phyloP scores from a whole-genome alignment of 2,329 filamentous ascomycete genomes.

The Microdochium nivale region DNA sequence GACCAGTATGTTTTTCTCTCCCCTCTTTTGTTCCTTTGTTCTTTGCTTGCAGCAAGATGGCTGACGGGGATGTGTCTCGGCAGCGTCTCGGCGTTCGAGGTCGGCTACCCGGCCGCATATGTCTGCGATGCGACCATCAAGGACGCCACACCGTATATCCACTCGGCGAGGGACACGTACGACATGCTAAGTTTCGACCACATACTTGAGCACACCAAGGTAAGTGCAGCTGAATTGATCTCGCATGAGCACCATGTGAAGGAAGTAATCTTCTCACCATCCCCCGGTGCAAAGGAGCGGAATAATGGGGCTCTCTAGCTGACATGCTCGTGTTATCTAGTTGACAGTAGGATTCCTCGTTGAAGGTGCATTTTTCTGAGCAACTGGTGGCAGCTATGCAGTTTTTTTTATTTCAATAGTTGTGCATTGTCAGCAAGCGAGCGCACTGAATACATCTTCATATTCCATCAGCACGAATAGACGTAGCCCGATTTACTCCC shows the following conservation, averaged over 20 bases:
- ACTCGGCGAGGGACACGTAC: slow-evolving; percentile 64
- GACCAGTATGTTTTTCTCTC: slow-evolving; percentile 14
- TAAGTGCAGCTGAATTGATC: background rate
- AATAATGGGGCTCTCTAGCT: background rate
- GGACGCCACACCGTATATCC: slow-evolving; percentile 60
- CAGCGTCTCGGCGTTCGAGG: slow-evolving; percentile 58
- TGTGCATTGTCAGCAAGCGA: background rate
- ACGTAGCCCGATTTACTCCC: too few relatives aligned
- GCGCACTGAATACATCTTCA: too few relatives aligned
- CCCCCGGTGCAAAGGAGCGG: too few relatives aligned
- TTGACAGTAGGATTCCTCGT: slow-evolving; percentile 37
- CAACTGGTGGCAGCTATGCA: too few relatives aligned
- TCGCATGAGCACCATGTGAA: too few relatives aligned
- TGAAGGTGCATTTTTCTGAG: slow-evolving; percentile 46
- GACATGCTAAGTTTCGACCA: slow-evolving; percentile 59
- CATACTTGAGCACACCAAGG: slow-evolving; percentile 52
- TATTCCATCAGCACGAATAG: too few relatives aligned
- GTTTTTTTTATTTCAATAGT: too few relatives aligned
- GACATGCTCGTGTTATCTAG: background rate
- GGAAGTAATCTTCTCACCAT: too few relatives aligned
- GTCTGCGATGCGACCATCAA: slow-evolving; percentile 55
- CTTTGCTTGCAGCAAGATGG: background rate
- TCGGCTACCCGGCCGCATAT: slow-evolving; percentile 57
- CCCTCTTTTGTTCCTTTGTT: slow-evolving; percentile 5
- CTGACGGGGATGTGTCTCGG: slow-evolving; percentile 41